phyloP scores from a whole-genome alignment of 371 early-diverging fungal genomes.

The Rhizopus delemar region DNA sequence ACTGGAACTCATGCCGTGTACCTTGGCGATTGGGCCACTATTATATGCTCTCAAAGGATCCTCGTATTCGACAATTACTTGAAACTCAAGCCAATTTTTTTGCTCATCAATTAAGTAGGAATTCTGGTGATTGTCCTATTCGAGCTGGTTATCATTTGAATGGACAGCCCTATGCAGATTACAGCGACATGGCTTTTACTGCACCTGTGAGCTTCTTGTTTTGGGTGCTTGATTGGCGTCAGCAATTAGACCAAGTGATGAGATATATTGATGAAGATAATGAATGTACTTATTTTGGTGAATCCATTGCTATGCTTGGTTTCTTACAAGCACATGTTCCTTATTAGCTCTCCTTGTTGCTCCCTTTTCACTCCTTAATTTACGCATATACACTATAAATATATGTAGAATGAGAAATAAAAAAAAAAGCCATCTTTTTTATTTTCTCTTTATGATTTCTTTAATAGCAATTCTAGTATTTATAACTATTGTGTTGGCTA shows the following conservation, averaged over 20 bases:
- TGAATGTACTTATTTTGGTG: slow-evolving; percentile 65
- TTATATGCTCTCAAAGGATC: slow-evolving; percentile 58
- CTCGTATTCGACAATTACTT: slow-evolving; percentile 49
- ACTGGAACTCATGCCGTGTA: slow-evolving; percentile 60
- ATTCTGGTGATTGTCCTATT: slow-evolving; percentile 44
- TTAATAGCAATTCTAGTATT: neutral
- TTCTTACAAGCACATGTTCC: slow-evolving; percentile 54
- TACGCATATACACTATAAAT: neutral
- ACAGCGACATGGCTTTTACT: slow-evolving; percentile 63
- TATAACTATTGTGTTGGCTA: neutral
- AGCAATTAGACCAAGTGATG: slow-evolving; percentile 39
- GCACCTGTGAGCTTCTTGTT: slow-evolving; percentile 63
- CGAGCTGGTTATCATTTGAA: slow-evolving; percentile 60
- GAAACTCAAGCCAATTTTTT: slow-evolving; percentile 62
- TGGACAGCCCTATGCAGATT: slow-evolving; percentile 53
- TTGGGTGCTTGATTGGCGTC: slow-evolving; percentile 57
- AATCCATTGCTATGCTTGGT: slow-evolving; percentile 61
- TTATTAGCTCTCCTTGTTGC: slow-evolving; percentile 12
- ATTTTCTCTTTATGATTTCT: neutral
- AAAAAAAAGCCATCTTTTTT: neutral
- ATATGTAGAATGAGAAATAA: neutral
- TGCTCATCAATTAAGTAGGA: slow-evolving; percentile 44
- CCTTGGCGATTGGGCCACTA: slow-evolving; percentile 67
- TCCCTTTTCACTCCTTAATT: neutral
- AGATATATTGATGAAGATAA: slow-evolving; percentile 45